phyloP scores from a whole-genome alignment of 1,139 yeast species.

The Yamadazyma mexicana region DNA sequence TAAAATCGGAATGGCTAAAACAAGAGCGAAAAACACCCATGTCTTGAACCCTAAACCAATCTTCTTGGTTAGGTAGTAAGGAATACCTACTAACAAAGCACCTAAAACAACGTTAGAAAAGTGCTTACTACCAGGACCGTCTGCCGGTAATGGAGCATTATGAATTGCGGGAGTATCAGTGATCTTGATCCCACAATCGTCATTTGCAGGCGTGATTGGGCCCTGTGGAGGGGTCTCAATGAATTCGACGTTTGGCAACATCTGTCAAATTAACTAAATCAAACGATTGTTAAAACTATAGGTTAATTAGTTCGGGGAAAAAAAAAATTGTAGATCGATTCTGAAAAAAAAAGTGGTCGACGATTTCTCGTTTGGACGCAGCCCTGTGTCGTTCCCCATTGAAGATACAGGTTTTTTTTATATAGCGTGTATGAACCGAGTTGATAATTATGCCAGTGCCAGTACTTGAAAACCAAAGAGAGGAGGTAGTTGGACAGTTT shows the following conservation, averaged over 20 bases:
- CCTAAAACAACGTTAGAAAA: slow-evolving; percentile 66
- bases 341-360: not conserved
- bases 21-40: slow-evolving; percentile 53
- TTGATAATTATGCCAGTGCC: not conserved
- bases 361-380: not conserved
- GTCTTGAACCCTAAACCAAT: slow-evolving; percentile 76
- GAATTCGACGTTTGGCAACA: slow-evolving; percentile 38
- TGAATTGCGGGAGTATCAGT: slow-evolving; percentile 72
- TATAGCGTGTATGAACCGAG: not conserved
- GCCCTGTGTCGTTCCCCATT: too few species aligned
- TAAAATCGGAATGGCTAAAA: slow-evolving; percentile 66
- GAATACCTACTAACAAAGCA: slow-evolving; percentile 57
- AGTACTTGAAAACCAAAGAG: not conserved
- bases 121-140: slow-evolving; percentile 82
- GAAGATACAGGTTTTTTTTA: too few species aligned
- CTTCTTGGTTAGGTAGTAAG: slow-evolving; percentile 62
- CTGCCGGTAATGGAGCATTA: slow-evolving; percentile 89
- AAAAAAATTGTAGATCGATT: not conserved
- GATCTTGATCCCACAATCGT: slow-evolving; percentile 59
- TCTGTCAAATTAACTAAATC: not conserved
- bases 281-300: not conserved
- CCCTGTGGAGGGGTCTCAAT: slow-evolving; percentile 60
- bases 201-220: slow-evolving; percentile 48
- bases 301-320: not conserved
- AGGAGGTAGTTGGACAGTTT: too few species aligned